phyloP scores from a whole-genome alignment of 1,284 basidiomycete species.

The Chalciporus piperatoides region DNA sequence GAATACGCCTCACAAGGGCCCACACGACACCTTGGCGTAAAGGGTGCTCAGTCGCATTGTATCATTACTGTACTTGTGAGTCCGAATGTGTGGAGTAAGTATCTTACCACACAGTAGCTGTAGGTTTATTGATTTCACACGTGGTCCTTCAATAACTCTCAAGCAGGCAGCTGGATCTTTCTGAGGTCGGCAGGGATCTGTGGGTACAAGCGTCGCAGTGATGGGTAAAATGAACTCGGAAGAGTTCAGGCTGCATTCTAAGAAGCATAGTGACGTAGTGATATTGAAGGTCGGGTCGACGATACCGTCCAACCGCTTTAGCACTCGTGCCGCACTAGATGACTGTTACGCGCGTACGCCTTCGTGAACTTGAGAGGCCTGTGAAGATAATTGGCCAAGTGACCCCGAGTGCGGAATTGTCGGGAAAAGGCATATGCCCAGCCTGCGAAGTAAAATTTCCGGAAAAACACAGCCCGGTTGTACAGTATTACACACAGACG shows the following conservation, averaged over 20 bases:
- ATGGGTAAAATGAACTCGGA: no score
- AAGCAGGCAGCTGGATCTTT: not conserved
- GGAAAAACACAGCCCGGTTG: not conserved
- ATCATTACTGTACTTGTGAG: not conserved
- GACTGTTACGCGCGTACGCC: not conserved
- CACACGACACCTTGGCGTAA: not conserved
- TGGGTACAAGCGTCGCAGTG: not conserved
- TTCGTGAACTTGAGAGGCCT: not conserved
- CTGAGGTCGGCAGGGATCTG: not conserved
- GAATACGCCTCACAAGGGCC: not conserved
- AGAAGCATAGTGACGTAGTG: not conserved
- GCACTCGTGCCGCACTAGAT: not conserved
- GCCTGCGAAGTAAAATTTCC: not conserved
- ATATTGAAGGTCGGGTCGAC: not conserved
- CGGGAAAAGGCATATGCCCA: not conserved
- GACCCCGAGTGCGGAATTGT: not conserved
- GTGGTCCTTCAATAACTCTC: not conserved
- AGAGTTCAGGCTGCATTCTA: not conserved
- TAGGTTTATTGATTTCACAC: not conserved
- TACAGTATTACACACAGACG: conserved; percentile 3
- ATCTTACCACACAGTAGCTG: not conserved
- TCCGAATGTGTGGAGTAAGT: not conserved
- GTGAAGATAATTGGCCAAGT: not conserved
- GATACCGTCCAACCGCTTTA: not conserved
- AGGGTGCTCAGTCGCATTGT: not conserved